Evolutionary conservation across 345 rosid species (phyloP).

Genomic region (Citrus trifoliata): DNA sequence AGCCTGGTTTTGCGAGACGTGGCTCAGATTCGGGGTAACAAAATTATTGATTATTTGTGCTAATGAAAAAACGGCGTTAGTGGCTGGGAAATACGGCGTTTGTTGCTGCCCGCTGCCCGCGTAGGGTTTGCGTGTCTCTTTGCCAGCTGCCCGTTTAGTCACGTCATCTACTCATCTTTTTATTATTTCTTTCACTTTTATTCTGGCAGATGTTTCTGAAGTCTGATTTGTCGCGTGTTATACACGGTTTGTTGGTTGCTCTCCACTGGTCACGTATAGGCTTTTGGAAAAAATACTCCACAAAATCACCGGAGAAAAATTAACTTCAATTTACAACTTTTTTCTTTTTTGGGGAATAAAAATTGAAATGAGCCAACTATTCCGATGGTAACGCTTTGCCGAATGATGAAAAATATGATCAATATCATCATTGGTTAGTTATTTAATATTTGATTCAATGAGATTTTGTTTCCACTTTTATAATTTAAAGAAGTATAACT

Average conservation of each 20-base stretch:
- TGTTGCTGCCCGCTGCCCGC: slow-evolving; percentile 53
- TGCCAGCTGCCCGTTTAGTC: slow-evolving; percentile 15
- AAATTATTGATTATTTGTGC: slow-evolving; percentile 35
- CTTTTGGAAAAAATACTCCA: no score
- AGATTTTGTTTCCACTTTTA: no score
- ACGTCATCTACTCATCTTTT: slow-evolving; percentile 31
- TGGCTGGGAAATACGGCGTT: slow-evolving; percentile 36
- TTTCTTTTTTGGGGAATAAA: no score
- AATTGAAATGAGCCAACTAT: no score
- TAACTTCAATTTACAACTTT: no score
- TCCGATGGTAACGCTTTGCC: no score
- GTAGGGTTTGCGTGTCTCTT: slow-evolving; percentile 15
- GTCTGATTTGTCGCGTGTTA: neutral
- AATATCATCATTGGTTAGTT: neutral
- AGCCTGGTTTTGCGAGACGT: slow-evolving; percentile 11
- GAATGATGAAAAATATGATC: neutral
- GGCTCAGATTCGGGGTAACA: slow-evolving; percentile 30
- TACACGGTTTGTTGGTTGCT: neutral
- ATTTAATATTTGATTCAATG: no score
- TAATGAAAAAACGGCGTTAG: slow-evolving; percentile 25
- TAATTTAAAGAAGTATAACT: neutral
- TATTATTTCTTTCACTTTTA: neutral
- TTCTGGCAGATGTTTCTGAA: neutral
- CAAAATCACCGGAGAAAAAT: no score
- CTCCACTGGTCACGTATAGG: neutral